Evolutionary conservation across 768 basidiomycete species (phyloP), one percentile per base, ranked within the genome.

Genomic region (Phylloporus rhodoxanthus): DNA sequence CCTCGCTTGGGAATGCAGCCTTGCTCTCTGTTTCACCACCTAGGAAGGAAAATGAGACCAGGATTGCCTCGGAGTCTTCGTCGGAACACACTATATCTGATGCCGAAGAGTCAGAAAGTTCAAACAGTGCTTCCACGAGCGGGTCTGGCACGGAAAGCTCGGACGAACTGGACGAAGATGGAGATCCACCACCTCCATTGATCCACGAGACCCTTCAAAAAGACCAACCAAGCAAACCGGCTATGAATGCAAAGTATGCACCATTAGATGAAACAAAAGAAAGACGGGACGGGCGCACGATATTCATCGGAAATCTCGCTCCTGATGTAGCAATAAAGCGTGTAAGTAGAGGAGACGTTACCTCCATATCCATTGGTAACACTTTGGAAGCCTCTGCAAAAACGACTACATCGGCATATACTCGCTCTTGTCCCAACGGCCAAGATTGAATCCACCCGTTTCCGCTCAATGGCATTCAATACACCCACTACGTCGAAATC

Each of bases 391-490:
- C 75, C 85, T 9, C 61, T 82, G 17, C 78, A 82, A 56, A 92
- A 91, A 64, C 79, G 83, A 55, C 72, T 98, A 25, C 82, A 82
- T 52, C 76, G 79, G 23, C 88, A 94, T 63, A 76, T 97, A 53
- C 73, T 91, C 20, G 70, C 84, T 1, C 76, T 80, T 53, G 75
- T 89, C 13, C 83, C 88, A 3, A 68, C 75, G 0, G 82, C 89
- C 45, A 91, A 87, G 71, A 85, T 96, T 55, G 95, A 98, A 62
- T 93, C 92, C 5, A 78, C 82, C 21, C 90, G 95, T 37, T 96
- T 95, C 75, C 90, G 95, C 45, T 96, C 93, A 14, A 78, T 96
- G 43, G 85, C 93, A 1, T 97, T 97, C 73, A 82, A 88, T 54
- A 76, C 76, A 0, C 90, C 95, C 25, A 26, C 41, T 9, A 91